Base-by-base conservation (phyloP, 306 rosid genomes). In the Abrus precatorius region DNA sequence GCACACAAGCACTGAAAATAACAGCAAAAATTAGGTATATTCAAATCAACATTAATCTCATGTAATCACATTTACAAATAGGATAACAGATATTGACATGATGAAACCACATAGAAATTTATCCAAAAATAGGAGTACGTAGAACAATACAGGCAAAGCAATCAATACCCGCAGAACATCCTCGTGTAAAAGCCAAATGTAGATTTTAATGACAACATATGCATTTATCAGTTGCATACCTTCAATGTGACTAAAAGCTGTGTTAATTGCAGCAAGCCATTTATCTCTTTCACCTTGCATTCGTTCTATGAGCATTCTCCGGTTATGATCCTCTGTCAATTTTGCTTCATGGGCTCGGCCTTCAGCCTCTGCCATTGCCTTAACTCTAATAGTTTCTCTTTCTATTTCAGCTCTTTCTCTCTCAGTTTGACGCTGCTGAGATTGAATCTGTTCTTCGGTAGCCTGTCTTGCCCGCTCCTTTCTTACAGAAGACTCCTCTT, bases 241-340 rank as follows among this genome's bases (percentile, higher is more conserved):
- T 93, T 96, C 99, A 79, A 96, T 88, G 80, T 96, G 99, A 87
- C 97, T 60, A 80, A 96, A 93, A 78, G 98, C 84, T 67, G 99
- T 83, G 82, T 93, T 92, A 59, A 96, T 96, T 69, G 99, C 99
- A 72, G 99, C 97, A 79, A 96, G 93, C 99, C 98, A 96, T 87
- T 96, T 96, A 78, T 96, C 98, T 65, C 84, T 92, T 91, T 96
- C 98, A 56, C 98, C 99, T 48, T 87, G 94, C 77, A 96, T 75
- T 62, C 90, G 88, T 67, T 96, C 99, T 45, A 88, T 57, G 45
- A 96, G 97, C 98, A 92, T 88, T 86, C 97, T 89, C 84, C 97
- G 84, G 67, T 91, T 96, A 73, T 92, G 97, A 64, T 96, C 98
- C 87, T 91, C 98, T 0, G 92, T 93, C 84, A 93, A 85, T 77